A percentile compares a stretch with the other conserved stretches of the same genome.
Conservation (phyloP, 352 stramenopile genomes). For the Pythium sukuiense region DNA sequence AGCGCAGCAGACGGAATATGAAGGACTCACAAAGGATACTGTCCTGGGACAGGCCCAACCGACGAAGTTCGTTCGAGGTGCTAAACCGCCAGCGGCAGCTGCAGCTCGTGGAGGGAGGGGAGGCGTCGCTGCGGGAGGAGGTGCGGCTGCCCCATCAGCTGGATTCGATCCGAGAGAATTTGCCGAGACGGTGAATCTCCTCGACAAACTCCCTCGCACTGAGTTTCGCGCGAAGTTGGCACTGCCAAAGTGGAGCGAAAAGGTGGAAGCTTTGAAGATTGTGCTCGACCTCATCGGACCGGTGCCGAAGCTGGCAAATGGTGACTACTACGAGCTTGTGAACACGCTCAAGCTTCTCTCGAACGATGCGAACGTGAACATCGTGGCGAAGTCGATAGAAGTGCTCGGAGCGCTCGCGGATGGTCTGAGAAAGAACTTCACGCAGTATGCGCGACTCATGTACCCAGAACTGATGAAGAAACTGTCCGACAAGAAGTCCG, state of each 20-base stretch:
- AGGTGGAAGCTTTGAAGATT: slow-evolving; percentile 84
- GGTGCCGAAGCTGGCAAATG: slow-evolving; percentile 83
- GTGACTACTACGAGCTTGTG: slow-evolving; percentile 87
- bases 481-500: slow-evolving; percentile 86
- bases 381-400: slow-evolving; percentile 84
- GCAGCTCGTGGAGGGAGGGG: slow-evolving; percentile 16
- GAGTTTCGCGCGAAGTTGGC: slow-evolving; percentile 81
- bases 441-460: slow-evolving; percentile 68
- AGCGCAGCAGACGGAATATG: slow-evolving; percentile 84
- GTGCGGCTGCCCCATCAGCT: slow-evolving; percentile 19
- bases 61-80: slow-evolving; percentile 70
- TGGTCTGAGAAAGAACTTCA: slow-evolving; percentile 81
- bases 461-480: slow-evolving; percentile 83
- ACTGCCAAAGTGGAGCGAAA: slow-evolving; percentile 84
- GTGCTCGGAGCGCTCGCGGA: slow-evolving; percentile 76
- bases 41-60: slow-evolving; percentile 58
- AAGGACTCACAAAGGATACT: slow-evolving; percentile 74
- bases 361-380: slow-evolving; percentile 89
- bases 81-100: slow-evolving; percentile 33
- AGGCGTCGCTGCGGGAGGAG: slow-evolving; percentile 6
- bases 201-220: slow-evolving; percentile 74
- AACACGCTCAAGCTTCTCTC: slow-evolving; percentile 76
- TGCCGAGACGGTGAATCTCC: slow-evolving; percentile 80
- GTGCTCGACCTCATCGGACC: slow-evolving; percentile 80
- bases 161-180: slow-evolving; percentile 83